Percentiles rank a stretch among this genome's conserved stretches.
These are phyloP conservation scores for Mycena polygramma DNA, from an alignment of 768 basidiomycete species.

Conservation along the genomic window DNA sequence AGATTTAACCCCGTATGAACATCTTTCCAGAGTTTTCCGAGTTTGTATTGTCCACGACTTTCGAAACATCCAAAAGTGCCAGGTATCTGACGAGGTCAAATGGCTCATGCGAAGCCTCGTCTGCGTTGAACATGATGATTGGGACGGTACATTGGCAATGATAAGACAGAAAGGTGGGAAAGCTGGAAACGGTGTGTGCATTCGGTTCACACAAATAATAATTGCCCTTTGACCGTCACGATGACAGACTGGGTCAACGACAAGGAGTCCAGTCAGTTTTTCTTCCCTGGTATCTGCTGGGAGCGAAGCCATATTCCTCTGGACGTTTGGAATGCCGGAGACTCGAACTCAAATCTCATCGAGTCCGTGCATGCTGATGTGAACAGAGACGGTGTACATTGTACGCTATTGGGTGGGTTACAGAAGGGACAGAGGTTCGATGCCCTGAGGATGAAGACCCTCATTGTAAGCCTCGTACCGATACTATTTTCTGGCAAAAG, in stretches of 20 bases:
- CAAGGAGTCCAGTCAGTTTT: slow-evolving; percentile 36
- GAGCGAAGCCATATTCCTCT: no score
- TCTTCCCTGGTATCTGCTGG: no score
- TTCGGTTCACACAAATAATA: not conserved
- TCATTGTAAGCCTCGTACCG: not conserved
- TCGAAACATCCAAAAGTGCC: not conserved
- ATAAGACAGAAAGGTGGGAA: not conserved
- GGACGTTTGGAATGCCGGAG: no score
- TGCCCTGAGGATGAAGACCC: not conserved
- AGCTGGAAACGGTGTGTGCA: not conserved
- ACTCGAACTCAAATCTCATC: no score
- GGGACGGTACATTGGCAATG: not conserved
- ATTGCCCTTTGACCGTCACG: no score
- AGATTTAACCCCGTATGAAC: not conserved
- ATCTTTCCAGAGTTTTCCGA: not conserved
- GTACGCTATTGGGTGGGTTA: not conserved
- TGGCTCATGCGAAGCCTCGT: not conserved
- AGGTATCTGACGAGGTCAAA: not conserved
- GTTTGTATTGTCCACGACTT: not conserved
- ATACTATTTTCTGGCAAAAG: no score
- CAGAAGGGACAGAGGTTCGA: slow-evolving; percentile 1
- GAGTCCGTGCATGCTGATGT: no score
- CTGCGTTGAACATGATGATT: not conserved
- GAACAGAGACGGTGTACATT: no score
- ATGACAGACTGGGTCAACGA: slow-evolving; percentile 46